These are phyloP conservation scores for Tetrapisispora pingtungensis DNA, from an alignment of 805 yeast species.

Conservation along the genomic window DNA sequence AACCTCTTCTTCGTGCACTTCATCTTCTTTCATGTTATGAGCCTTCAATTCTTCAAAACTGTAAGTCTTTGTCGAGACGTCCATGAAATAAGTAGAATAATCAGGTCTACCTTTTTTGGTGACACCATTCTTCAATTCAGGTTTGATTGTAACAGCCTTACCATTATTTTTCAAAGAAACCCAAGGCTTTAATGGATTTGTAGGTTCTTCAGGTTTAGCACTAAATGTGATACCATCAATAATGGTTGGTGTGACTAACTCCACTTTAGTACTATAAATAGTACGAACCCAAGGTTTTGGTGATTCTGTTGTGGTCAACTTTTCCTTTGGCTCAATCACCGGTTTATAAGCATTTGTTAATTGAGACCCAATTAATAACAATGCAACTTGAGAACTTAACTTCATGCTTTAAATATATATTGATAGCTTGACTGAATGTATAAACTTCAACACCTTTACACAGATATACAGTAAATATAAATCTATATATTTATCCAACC, in stretches of 20 bases:
- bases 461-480: too few species aligned
- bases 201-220: conserved; percentile 36
- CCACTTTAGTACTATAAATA: conserved; percentile 43
- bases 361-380: background rate
- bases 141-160: conserved; percentile 66
- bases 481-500: too few species aligned
- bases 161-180: conserved; percentile 68
- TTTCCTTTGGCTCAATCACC: conserved; percentile 29
- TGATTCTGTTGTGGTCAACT: conserved; percentile 30
- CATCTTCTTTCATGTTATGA: conserved; percentile 59
- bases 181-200: conserved; percentile 73
- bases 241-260: conserved; percentile 62
- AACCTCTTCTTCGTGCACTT: conserved; percentile 44
- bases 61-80: conserved; percentile 48
- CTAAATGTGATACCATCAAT: conserved; percentile 47
- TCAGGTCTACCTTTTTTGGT: conserved; percentile 60
- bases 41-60: conserved; percentile 58
- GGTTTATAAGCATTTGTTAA: conserved; percentile 12
- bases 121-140: conserved; percentile 63
- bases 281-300: conserved; percentile 70
- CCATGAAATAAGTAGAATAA: conserved; percentile 67
- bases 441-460: too few species aligned
- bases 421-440: too few species aligned
- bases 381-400: background rate
- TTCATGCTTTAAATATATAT: background rate